Conservation (phyloP, 768 basidiomycete species). For the Gloeopeniophorella convolvens region DNA sequence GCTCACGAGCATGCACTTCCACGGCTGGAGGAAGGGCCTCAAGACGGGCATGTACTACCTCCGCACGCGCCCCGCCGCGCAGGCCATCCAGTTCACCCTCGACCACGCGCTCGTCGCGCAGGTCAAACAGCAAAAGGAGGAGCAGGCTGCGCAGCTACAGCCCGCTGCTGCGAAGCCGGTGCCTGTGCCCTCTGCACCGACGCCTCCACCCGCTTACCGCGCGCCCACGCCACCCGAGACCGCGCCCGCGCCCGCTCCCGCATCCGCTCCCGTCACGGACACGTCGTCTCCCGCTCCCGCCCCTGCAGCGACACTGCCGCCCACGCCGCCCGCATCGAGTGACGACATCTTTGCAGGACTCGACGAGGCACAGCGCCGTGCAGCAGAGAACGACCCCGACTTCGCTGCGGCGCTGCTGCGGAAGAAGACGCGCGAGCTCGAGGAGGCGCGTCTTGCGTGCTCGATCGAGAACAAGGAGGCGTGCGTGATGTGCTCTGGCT, state of each 20-base stretch:
- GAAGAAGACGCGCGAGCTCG: conserved; percentile 65
- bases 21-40: conserved; percentile 99
- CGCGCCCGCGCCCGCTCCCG: background rate
- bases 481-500: conserved; percentile 88
- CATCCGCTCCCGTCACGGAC: background rate
- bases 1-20: conserved; percentile 95
- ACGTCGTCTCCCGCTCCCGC: conserved; percentile 1
- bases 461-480: conserved; percentile 93
- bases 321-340: conserved; percentile 19
- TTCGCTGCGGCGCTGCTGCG: conserved; percentile 73
- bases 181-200: background rate
- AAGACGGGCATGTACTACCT: conserved; percentile 99
- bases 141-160: conserved; percentile 8
- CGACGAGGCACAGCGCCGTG: conserved; percentile 44
- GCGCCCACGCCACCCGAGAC: background rate
- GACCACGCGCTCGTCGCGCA: conserved; percentile 73
- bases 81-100: conserved; percentile 97
- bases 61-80: conserved; percentile 87
- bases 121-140: conserved; percentile 41
- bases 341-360: conserved; percentile 31
- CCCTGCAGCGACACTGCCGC: conserved; percentile 19
- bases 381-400: conserved; percentile 61
- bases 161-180: background rate
- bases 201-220: background rate
- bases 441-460: conserved; percentile 76